Evolutionary conservation across 1,139 yeast species (phyloP), one percentile per base, ranked within the genome.

Genomic region (Yamadazyma diospyri): DNA sequence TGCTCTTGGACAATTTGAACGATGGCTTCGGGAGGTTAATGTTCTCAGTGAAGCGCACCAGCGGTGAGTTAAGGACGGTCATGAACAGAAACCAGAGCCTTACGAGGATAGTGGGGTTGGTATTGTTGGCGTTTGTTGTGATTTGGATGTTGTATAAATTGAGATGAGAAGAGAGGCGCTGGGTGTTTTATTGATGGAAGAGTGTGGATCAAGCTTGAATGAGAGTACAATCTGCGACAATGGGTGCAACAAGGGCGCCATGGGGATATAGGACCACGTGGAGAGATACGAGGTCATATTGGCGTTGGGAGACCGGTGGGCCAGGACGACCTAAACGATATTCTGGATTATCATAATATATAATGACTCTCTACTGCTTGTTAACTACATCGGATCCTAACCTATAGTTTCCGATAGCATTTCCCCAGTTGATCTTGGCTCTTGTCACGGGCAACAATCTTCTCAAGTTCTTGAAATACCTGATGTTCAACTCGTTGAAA

Each of bases 381-480:
- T 67, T 59, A n/a, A 68, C 80, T 23, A 83, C 89, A 57, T 87
- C 95, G 47, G 83, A 81, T 13, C 97, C 97, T 33, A 89, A 68
- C 51, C 88, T 77, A 62, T 88, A 88, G 54, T 81, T 84, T 11
- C 94, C 95, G 49, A 88, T 86, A 12, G 96, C 88, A 52, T 77
- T 84, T 26, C 95, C 95, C 98, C 98, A 92, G 57, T 87, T 85
- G 53, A 92, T 82, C 59, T 84, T 88, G 11, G 95, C 76, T 53
- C 96, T 74, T 18, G 95, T 89, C 25, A 92, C 81, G 3, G 98
- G 98, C 41, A 92, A 69, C 55, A 87, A 86, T 57, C 98, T 79
- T 61, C 98, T 76, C 46, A 92, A 72, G 41, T 76, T 75, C 61
- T 89, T 92, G 66, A 92, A 92, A 38, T 79, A 75, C 34, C 72